phyloP scores from a whole-genome alignment of 2,329 filamentous ascomycete species.

The Botrytis galanthina region DNA sequence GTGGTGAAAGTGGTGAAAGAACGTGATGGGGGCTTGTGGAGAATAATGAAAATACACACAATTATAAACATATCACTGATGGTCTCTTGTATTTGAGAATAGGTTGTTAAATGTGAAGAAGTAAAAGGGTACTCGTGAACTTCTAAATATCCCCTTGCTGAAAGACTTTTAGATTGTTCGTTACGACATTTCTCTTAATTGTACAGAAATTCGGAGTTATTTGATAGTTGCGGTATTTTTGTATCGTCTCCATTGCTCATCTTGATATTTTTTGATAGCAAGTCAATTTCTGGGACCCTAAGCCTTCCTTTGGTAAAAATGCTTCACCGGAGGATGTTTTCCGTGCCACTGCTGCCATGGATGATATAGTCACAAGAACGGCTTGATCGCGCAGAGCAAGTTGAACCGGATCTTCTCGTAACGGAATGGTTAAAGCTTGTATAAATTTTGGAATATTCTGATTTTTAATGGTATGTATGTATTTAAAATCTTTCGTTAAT shows the following conservation, averaged over 20 bases:
- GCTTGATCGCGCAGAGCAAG: neutral
- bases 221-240: neutral
- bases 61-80: neutral
- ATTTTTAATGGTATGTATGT: neutral
- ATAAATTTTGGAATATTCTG: no score
- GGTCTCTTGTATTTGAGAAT: neutral
- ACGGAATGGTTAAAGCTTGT: neutral
- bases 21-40: neutral
- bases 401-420: neutral
- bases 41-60: neutral
- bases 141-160: neutral
- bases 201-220: no score
- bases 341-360: neutral
- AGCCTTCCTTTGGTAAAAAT: neutral
- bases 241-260: neutral
- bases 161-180: neutral
- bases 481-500: neutral
- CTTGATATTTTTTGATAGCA: neutral
- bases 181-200: neutral
- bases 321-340: neutral
- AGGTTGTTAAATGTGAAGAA: neutral
- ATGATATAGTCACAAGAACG: neutral
- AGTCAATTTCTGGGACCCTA: neutral
- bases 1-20: constrained; percentile 2
- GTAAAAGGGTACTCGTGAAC: neutral